phyloP scores from a whole-genome alignment of 305 asterid genomes.

The Fraxinus paxiana region DNA sequence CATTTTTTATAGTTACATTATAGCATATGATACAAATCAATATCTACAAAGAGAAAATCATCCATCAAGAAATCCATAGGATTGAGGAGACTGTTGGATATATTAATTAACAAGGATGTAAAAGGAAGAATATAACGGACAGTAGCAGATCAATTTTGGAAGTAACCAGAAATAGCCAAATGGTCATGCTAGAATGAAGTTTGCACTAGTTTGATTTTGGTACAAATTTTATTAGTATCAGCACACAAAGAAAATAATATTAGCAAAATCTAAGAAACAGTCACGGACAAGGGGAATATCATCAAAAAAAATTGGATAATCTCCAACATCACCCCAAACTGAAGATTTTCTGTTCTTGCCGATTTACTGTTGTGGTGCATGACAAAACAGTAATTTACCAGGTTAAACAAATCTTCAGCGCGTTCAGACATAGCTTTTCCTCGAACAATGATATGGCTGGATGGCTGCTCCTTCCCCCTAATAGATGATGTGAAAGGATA shows the following conservation, averaged over 20 bases:
- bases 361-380: background rate
- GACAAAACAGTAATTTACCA: slow-evolving; percentile 47
- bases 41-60: background rate
- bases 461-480: slow-evolving; percentile 70
- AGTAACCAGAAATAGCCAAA: background rate
- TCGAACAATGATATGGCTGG: slow-evolving; percentile 70
- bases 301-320: background rate
- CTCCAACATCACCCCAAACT: slow-evolving; percentile 12
- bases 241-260: background rate
- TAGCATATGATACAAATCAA: background rate
- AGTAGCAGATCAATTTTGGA: background rate
- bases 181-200: background rate
- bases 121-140: background rate
- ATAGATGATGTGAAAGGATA: slow-evolving; percentile 86
- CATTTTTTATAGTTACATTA: background rate
- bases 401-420: slow-evolving; percentile 75
- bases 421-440: slow-evolving; percentile 95
- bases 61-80: background rate
- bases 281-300: background rate
- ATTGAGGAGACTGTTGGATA: background rate
- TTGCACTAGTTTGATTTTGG: background rate
- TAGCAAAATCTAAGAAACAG: background rate
- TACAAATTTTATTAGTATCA: slow-evolving; percentile 8
- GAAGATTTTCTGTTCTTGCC: slow-evolving; percentile 9
- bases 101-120: background rate